Base-by-base conservation (phyloP, 1,284 basidiomycete species). In the Tilletia indica region DNA sequence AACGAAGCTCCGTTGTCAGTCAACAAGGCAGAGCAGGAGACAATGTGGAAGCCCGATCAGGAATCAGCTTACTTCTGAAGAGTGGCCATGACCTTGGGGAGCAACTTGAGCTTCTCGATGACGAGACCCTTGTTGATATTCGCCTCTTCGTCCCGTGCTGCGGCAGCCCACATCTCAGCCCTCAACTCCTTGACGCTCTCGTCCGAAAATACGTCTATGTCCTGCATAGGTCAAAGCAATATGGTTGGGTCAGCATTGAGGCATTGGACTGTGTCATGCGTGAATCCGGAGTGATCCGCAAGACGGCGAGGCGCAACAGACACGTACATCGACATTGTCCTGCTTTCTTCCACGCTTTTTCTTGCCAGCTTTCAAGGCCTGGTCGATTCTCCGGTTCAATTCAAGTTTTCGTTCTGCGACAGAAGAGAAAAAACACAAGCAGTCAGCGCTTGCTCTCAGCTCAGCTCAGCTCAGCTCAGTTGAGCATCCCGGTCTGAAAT, bases 71-170 rank as follows among this genome's bases (percentile, higher is more conserved):
- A 95, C 95, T 97, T 98, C 85, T 95, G 92, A 73, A 99, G 87
- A 3, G 93, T 91, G n/a, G 92, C 90, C 87, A 97, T 92, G 19
- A 97, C 96, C 78, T 92, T 90, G 19, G 91, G 90, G 34, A 99
- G 87, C 81, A 97, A 87, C 71, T 88, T 89, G 42, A 98, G 88
- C 86, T 99, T 99, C 69, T 90, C 87, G 11, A 90, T 90, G 9
- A 94, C 96, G 0, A 94, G 94, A n/a, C 90, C 85, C 80, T 92
- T 93, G 61, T 91, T 89, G 67, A 88, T 85, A 84, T 97, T 96
- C 4, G 93, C 89, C 68, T 90, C 89, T 63, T 91, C 89, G 82
- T 99, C 97, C 73, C 91, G 90, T 21, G 92, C 90, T 0, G 92
- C 94, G 1, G 96, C 97, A 8, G 87, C 86, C 63, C 92, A 87